Evolutionary conservation across 1,284 basidiomycete genomes (phyloP).

Genomic region (Apiotrichum gracile): DNA sequence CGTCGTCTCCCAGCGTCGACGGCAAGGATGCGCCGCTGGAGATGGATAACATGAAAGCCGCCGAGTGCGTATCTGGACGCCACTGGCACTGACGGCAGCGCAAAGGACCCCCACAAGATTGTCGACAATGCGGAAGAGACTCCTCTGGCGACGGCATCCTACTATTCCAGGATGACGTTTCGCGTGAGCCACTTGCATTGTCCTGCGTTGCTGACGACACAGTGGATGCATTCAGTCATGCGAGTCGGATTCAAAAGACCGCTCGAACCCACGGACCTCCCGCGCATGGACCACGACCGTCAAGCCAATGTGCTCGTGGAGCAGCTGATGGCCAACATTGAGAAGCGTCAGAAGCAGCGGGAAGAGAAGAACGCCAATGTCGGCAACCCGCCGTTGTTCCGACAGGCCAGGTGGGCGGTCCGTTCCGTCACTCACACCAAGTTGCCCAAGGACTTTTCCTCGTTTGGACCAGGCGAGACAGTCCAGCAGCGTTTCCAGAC

Average conservation of each 20-base stretch:
- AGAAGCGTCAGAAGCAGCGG: not conserved
- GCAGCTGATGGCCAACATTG: not conserved
- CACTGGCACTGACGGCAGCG: no score
- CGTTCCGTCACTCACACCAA: not conserved
- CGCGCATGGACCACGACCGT: not conserved
- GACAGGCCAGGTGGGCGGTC: not conserved
- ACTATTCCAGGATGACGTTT: not conserved
- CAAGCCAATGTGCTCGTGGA: not conserved
- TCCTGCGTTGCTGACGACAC: not conserved
- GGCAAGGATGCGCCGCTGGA: no score
- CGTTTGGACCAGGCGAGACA: not conserved
- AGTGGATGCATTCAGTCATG: not conserved
- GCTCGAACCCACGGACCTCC: not conserved
- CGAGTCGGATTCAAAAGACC: not conserved
- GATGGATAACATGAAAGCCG: no score
- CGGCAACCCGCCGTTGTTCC: not conserved
- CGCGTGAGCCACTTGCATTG: not conserved
- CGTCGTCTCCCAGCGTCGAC: no score
- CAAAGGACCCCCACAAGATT: no score
- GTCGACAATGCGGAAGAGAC: not conserved
- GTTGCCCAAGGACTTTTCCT: not conserved
- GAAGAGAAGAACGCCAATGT: not conserved
- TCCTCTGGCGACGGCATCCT: not conserved
- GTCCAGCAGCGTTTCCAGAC: slow-evolving; percentile 51
- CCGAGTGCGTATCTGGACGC: no score